Base-by-base conservation (phyloP, 2,329 filamentous ascomycete species). In the Fusarium agapanthi region DNA sequence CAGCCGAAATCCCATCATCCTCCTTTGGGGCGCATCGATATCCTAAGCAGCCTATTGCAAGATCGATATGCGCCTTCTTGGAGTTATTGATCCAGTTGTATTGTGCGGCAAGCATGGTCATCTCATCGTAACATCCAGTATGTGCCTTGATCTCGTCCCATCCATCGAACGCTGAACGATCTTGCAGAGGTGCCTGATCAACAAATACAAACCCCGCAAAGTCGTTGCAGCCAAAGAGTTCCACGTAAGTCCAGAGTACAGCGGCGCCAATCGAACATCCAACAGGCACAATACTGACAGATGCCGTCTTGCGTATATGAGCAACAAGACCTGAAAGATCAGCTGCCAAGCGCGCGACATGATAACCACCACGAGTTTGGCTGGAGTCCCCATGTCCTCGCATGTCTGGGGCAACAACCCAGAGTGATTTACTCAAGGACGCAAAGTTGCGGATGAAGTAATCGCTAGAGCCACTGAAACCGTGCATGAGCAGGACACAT, bases 381-480 rank as follows among this genome's bases (percentile, higher is more conserved):
- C 70, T 69, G 58, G 76, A 78, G 44, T 65, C 65, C 30, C 76
- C 76, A 51, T 78, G 76, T 4, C 76, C 76, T 32, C 76, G 75
- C 76, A 78, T 78, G 51, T 78, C 76, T 24, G 76, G 76, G 6
- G 76, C 76, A 53, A 78, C 26, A 38, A 78, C 69, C 75, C 74
- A 78, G 22, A 66, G n/a, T 12, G 61, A 67, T 20, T 76, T 62
- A 30, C 70, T 73, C 22, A 78, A 44, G 8, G 69, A 58, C 13
- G 51, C 55, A 28, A 72, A 67, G 61, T 78, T 78, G 32, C 72
- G 73, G 43, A 54, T 35, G 34, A 78, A 78, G 56, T 78, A 78
- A 51, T 78, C 76, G 47, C 76, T 75, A 16, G 76, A 78, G 34
- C 76, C 76, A 38, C 76, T 78, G 73, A 78, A 78, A 35, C 76